Conservation (phyloP, 2,329 filamentous ascomycete genomes). For the Keithomyces neogunnii region DNA sequence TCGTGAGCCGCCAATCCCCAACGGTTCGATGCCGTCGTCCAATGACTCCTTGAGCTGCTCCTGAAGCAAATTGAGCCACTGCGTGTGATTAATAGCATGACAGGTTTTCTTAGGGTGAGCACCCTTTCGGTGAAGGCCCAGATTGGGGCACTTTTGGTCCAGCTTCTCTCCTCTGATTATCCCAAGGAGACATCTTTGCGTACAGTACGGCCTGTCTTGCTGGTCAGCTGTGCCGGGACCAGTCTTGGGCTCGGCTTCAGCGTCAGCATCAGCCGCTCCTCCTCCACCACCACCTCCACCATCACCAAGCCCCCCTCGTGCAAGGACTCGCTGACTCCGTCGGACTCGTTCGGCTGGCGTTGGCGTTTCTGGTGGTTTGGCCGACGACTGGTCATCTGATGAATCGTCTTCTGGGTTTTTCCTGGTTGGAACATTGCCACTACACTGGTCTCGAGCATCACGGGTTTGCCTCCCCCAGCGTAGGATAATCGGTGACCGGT, state of each 20-base stretch:
- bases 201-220: constrained; percentile 21
- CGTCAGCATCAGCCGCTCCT: too few relatives aligned
- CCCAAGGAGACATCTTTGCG: constrained; percentile 29
- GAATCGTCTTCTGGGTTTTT: background rate
- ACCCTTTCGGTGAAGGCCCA: constrained; percentile 18
- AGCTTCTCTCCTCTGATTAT: constrained; percentile 20
- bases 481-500: too few relatives aligned
- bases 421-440: background rate
- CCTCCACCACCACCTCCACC: too few relatives aligned
- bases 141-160: constrained; percentile 29
- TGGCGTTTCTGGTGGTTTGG: background rate
- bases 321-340: constrained; percentile 7
- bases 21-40: constrained; percentile 19
- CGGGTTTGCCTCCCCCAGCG: too few relatives aligned
- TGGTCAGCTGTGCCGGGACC: too few relatives aligned
- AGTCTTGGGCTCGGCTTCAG: too few relatives aligned
- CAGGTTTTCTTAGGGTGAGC: too few relatives aligned
- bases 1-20: constrained; percentile 22
- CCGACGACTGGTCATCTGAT: background rate
- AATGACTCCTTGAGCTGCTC: constrained; percentile 21
- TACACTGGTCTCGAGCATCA: background rate
- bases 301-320: too few relatives aligned
- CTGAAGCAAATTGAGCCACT: constrained; percentile 21
- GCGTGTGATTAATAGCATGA: constrained; percentile 12
- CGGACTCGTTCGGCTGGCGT: constrained; percentile 6